Evolutionary conservation across 208 protist genomes (phyloP), one percentile per base, ranked within the genome.

Genomic region (Giardia duodenalis): DNA sequence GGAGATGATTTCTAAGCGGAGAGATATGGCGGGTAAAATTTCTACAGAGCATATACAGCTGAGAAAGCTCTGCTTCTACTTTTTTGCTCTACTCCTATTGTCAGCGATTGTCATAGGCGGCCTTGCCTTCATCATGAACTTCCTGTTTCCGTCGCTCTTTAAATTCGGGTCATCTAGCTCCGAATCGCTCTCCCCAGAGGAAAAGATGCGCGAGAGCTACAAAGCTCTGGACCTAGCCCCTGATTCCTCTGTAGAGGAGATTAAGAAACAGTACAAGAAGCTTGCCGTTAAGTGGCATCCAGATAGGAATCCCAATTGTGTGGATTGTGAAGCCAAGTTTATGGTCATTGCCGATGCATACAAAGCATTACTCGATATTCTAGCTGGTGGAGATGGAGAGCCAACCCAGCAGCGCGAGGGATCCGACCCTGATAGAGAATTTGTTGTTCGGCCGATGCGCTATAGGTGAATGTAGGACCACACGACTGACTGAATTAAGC

Each of bases 231-330:
- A 92, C 47, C 86, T 95, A 0, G 10, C 0, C 0, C 19, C 67
- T 4, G 67, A 94, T 30, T 93, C 95, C 0, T 92, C 4, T 10
- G 95, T 96, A 2, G 67, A 87, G 1, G 92, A 96, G 44, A 95
- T 96, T 87, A 96, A 96, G 86, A 96, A 96, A 47, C 95, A 95
- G 0, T 96, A 95, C 91, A 92, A 95, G 87, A 95, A 95, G 92
- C 47, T 96, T 4, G 94, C 95, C 47, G 87, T 96, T 86, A 92
- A 95, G 87, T 95, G 93, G 67, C 96, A 96, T 67, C 96, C 96
- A 43, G 96, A 96, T 92, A 95, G 93, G 46, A 94, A 94, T 90
- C 93, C 90, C 0, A 92, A 45, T 90, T 44, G 92, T 2, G 43
- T 88, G 0, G 93, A 87, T 19, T 93, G 92, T 22, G 92, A 92